These are phyloP conservation scores for Quercus mongolica DNA, from an alignment of 306 rosid species.

Conservation along the genomic window DNA sequence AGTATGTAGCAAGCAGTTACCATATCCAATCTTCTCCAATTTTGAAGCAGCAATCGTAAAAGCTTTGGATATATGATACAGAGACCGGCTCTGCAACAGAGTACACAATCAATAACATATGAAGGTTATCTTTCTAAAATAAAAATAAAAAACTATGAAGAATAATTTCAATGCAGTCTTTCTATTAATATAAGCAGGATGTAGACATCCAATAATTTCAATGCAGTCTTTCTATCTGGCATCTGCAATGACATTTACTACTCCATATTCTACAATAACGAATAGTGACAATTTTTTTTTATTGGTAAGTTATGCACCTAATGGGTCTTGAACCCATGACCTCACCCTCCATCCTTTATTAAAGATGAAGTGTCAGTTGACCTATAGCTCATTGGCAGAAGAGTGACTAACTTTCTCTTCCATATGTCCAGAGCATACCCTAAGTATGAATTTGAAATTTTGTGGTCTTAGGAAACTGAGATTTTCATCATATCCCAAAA, in stretches of 20 bases:
- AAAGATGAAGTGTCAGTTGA: too few relatives aligned
- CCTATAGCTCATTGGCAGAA: not conserved
- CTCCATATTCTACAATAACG: not conserved
- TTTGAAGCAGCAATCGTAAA: slow-evolving; percentile 88
- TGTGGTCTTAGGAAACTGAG: not conserved
- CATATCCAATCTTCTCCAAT: slow-evolving; percentile 93
- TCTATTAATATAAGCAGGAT: not conserved
- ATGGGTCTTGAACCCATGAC: too few relatives aligned
- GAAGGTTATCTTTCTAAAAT: not conserved
- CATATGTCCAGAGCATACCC: not conserved
- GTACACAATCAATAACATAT: slow-evolving; percentile 19
- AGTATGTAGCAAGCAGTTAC: slow-evolving; percentile 23
- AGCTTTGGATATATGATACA: slow-evolving; percentile 74
- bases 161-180: not conserved
- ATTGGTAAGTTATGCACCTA: too few relatives aligned
- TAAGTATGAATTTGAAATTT: not conserved
- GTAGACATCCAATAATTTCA: not conserved
- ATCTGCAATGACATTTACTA: not conserved
- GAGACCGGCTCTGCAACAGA: slow-evolving; percentile 75
- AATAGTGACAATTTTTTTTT: too few relatives aligned
- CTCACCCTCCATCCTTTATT: too few relatives aligned
- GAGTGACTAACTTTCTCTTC: slow-evolving; percentile 4
- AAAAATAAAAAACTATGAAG: not conserved
- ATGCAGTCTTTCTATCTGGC: not conserved
- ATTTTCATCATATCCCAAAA: not conserved